Evolutionary conservation across 306 rosid genomes (phyloP).

Genomic region (Pueraria montana): DNA sequence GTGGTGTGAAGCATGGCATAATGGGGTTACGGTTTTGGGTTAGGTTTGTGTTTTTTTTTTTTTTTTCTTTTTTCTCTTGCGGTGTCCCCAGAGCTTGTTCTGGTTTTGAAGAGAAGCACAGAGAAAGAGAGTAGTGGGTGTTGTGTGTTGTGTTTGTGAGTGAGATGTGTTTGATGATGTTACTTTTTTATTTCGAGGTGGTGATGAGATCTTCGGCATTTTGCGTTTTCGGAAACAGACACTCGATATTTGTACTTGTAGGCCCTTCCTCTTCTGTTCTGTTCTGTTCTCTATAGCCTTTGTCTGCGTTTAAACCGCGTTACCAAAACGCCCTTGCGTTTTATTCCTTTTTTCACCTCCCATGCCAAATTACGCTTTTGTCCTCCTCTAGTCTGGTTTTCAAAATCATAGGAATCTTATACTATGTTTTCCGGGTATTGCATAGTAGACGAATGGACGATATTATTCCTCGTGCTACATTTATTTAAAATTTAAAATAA

Average conservation of each 20-base stretch:
- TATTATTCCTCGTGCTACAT: too few species aligned
- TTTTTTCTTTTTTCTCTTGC: constrained; percentile 31
- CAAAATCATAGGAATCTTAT: too few species aligned
- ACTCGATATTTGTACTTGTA: constrained; percentile 15
- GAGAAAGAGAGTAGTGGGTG: constrained; percentile 49
- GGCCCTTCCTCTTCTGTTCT: background rate
- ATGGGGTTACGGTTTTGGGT: background rate
- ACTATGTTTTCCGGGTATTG: too few species aligned
- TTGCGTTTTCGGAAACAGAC: constrained; percentile 12
- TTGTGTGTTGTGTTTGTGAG: background rate
- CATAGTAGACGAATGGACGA: too few species aligned
- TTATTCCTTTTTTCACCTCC: background rate
- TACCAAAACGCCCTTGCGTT: background rate
- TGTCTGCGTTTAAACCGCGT: background rate
- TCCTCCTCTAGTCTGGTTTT: background rate
- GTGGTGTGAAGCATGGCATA: constrained; percentile 56
- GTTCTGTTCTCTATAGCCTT: too few species aligned
- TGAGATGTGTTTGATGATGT: background rate
- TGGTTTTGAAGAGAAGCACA: constrained; percentile 40
- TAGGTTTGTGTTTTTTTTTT: constrained; percentile 23
- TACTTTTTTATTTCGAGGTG: background rate
- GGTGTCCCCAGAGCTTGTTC: constrained; percentile 46
- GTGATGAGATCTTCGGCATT: constrained; percentile 28
- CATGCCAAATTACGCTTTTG: background rate
- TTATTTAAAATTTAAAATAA: too few species aligned